Conservation (phyloP, 2,329 filamentous ascomycete species). For the Alternaria gansuensis region DNA sequence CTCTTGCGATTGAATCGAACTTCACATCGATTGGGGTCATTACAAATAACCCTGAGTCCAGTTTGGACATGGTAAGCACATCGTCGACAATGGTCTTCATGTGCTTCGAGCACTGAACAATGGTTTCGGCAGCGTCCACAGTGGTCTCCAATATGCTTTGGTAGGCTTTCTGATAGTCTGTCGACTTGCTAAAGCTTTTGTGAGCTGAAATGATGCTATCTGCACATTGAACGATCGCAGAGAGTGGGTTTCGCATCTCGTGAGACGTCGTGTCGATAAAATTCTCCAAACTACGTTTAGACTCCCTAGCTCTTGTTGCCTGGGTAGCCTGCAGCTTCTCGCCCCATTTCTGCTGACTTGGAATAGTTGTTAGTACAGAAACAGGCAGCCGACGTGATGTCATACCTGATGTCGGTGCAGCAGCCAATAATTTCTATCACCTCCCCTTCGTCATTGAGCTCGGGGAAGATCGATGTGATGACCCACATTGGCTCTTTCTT, state of each 20-base stretch:
- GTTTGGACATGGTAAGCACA: constrained; percentile 47
- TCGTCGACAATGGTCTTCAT: constrained; percentile 59
- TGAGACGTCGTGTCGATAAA: constrained; percentile 51
- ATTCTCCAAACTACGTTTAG: constrained; percentile 33
- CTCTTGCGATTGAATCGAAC: constrained; percentile 44
- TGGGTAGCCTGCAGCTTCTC: constrained; percentile 45
- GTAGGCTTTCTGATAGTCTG: constrained; percentile 22
- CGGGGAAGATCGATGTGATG: constrained; percentile 43
- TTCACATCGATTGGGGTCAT: constrained; percentile 54
- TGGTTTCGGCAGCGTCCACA: constrained; percentile 54
- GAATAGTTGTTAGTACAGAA: constrained; percentile 8
- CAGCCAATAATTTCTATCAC: constrained; percentile 48
- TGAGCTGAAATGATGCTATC: constrained; percentile 44
- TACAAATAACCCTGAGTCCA: constrained; percentile 55
- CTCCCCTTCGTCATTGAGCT: constrained; percentile 32
- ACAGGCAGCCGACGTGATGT: not conserved
- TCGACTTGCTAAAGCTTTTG: constrained; percentile 13
- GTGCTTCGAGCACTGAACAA: constrained; percentile 57
- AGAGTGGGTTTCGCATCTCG: constrained; percentile 57
- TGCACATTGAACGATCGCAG: constrained; percentile 56
- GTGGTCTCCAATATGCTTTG: constrained; percentile 30
- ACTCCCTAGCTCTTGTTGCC: constrained; percentile 33
- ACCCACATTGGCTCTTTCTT: constrained; percentile 42
- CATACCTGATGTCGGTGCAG: constrained; percentile 48
- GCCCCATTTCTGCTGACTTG: constrained; percentile 47